A percentile compares a stretch with the other conserved stretches of the same genome.
These are phyloP conservation scores for Ogataea wickerhamii DNA, from an alignment of 805 yeast genomes.

Conservation along the genomic window DNA sequence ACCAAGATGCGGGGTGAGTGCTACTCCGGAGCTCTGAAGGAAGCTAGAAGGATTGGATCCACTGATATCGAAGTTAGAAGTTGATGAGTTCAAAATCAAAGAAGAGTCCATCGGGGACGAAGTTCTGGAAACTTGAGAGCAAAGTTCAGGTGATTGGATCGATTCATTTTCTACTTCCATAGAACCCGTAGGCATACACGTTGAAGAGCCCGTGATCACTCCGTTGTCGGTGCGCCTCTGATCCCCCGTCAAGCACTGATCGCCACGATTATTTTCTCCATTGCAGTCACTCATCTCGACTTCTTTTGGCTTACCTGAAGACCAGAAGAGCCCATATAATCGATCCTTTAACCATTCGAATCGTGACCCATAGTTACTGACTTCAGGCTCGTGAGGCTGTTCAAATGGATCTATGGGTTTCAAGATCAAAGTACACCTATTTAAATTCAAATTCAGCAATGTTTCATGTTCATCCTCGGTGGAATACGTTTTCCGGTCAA, in stretches of 20 bases:
- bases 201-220: not conserved
- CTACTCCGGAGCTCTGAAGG: slow-evolving; percentile 4
- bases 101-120: slow-evolving; percentile 21
- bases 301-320: not conserved
- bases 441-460: slow-evolving; percentile 52
- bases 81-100: slow-evolving; percentile 21
- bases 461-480: slow-evolving; percentile 56
- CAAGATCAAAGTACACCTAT: slow-evolving; percentile 68
- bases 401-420: slow-evolving; percentile 47
- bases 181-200: slow-evolving; percentile 8
- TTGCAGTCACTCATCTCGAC: not conserved
- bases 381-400: slow-evolving; percentile 12
- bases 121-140: slow-evolving; percentile 19
- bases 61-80: slow-evolving; percentile 22
- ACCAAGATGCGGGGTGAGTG: not conserved
- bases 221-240: not conserved
- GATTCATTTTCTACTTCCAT: slow-evolving; percentile 23
- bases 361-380: slow-evolving; percentile 9
- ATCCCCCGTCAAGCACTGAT: not conserved
- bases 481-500: slow-evolving; percentile 62
- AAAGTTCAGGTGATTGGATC: slow-evolving; percentile 24
- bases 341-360: slow-evolving; percentile 27
- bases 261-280: not conserved
- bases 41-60: slow-evolving; percentile 18
- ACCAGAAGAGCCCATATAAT: slow-evolving; percentile 14